A percentile compares a stretch with the other conserved stretches of the same genome.
phyloP scores from a whole-genome alignment of 495 filamentous ascomycete species.

The Podospora pseudocomata region DNA sequence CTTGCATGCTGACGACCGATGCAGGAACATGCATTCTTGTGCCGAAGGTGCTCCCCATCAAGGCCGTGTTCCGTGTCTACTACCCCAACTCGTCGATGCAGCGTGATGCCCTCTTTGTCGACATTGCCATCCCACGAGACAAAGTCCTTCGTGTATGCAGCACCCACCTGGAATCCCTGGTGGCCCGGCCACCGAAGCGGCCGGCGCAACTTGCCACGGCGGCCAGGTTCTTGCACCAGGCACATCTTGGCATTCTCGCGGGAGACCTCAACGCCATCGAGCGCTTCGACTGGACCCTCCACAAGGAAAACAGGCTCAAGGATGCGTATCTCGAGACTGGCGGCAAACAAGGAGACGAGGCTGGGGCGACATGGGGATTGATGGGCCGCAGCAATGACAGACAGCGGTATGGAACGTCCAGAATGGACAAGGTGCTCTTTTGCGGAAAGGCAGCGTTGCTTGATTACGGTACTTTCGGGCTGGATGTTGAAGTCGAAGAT shows the following conservation, averaged over 20 bases:
- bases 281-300: slow-evolving; percentile 46
- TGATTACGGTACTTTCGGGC: slow-evolving; percentile 43
- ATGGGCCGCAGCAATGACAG: slow-evolving; percentile 37
- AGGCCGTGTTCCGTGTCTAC: slow-evolving; percentile 44
- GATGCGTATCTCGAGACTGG: slow-evolving; percentile 54
- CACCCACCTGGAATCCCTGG: slow-evolving; percentile 54
- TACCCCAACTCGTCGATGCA: slow-evolving; percentile 43
- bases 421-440: slow-evolving; percentile 53
- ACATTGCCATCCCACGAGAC: slow-evolving; percentile 31
- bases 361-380: slow-evolving; percentile 56
- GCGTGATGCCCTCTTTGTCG: slow-evolving; percentile 52
- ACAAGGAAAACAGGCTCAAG: slow-evolving; percentile 41
- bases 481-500: slow-evolving; percentile 26
- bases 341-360: slow-evolving; percentile 46
- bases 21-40: slow-evolving; percentile 52
- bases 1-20: slow-evolving; percentile 23
- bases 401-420: slow-evolving; percentile 39
- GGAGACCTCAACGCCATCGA: slow-evolving; percentile 59
- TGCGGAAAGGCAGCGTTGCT: slow-evolving; percentile 31
- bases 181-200: slow-evolving; percentile 36
- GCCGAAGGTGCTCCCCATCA: slow-evolving; percentile 39
- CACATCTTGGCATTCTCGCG: slow-evolving; percentile 24
- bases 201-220: slow-evolving; percentile 43
- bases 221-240: slow-evolving; percentile 36
- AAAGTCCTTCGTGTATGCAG: slow-evolving; percentile 46